Percentiles rank a stretch among this genome's conserved stretches.
phyloP scores from a whole-genome alignment of 371 early-diverging fungal genomes.

The Mucor irregularis region DNA sequence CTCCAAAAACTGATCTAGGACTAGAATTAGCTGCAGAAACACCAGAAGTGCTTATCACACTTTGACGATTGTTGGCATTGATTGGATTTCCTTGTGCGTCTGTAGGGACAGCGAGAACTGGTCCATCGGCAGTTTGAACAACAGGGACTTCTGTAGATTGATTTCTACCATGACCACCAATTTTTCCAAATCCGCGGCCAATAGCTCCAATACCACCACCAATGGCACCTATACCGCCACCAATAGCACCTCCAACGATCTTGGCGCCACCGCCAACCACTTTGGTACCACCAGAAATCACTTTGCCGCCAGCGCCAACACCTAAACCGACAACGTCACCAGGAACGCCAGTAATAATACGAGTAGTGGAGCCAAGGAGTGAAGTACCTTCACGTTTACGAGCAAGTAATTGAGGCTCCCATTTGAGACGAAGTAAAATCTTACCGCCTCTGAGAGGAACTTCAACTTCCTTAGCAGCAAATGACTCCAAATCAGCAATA shows the following conservation, averaged over 20 bases:
- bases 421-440: slow-evolving; percentile 23
- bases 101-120: neutral
- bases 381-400: slow-evolving; percentile 26
- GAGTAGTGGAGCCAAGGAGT: slow-evolving; percentile 21
- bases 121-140: neutral
- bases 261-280: slow-evolving; percentile 31
- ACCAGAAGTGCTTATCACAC: neutral
- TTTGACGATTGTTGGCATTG: neutral
- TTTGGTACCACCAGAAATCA: slow-evolving; percentile 18
- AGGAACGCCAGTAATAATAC: slow-evolving; percentile 19
- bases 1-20: slow-evolving; percentile 20
- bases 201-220: slow-evolving; percentile 27
- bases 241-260: slow-evolving; percentile 17
- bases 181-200: slow-evolving; percentile 25
- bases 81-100: neutral
- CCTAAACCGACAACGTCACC: slow-evolving; percentile 22
- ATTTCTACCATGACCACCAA: slow-evolving; percentile 18
- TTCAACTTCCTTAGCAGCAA: slow-evolving; percentile 16
- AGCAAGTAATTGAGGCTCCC: slow-evolving; percentile 36
- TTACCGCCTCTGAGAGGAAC: slow-evolving; percentile 15
- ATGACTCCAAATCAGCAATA: slow-evolving; percentile 22
- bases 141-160: slow-evolving; percentile 1
- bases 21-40: slow-evolving; percentile 10
- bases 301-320: slow-evolving; percentile 32
- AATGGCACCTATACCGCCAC: slow-evolving; percentile 30